Conservation (phyloP, 2,329 filamentous ascomycete genomes). For the Decorospora gaudefroyi region DNA sequence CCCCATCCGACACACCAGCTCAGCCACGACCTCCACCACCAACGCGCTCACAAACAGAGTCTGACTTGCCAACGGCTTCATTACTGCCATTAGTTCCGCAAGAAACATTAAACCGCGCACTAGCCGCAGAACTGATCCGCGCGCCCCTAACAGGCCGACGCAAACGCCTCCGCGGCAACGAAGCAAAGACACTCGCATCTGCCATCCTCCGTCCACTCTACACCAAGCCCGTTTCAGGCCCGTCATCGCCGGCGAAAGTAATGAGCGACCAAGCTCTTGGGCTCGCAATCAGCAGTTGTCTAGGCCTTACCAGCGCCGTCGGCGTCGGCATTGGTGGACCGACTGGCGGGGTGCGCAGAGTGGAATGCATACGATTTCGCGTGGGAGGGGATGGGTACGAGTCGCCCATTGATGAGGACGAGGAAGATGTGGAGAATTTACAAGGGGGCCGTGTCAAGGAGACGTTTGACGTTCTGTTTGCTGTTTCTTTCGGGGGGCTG, state of each 20-base stretch:
- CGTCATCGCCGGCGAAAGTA: slow-evolving; percentile 33
- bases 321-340: slow-evolving; percentile 46
- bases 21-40: slow-evolving; percentile 24
- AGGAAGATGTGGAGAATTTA: slow-evolving; percentile 36
- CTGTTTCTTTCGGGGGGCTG: slow-evolving; percentile 49
- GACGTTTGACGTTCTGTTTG: slow-evolving; percentile 53
- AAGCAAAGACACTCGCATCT: slow-evolving; percentile 54
- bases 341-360: slow-evolving; percentile 43
- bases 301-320: slow-evolving; percentile 43
- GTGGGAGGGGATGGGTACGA: slow-evolving; percentile 49
- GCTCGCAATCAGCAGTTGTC: slow-evolving; percentile 51
- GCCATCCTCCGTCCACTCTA: slow-evolving; percentile 49
- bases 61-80: slow-evolving; percentile 4
- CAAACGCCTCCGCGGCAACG: slow-evolving; percentile 51
- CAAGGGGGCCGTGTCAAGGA: slow-evolving; percentile 37
- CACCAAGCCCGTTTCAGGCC: slow-evolving; percentile 31
- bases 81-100: slow-evolving; percentile 35
- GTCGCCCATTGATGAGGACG: slow-evolving; percentile 49
- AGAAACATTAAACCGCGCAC: slow-evolving; percentile 52
- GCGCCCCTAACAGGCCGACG: slow-evolving; percentile 50
- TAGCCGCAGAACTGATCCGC: slow-evolving; percentile 55
- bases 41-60: slow-evolving; percentile 14
- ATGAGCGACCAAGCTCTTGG: slow-evolving; percentile 46
- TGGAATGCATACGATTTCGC: slow-evolving; percentile 51
- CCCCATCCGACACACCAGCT: slow-evolving; percentile 40